Evolutionary conservation across 2,329 filamentous ascomycete species (phyloP), one percentile per base, ranked within the genome.

Genomic region (Blastomyces gilchristii): DNA sequence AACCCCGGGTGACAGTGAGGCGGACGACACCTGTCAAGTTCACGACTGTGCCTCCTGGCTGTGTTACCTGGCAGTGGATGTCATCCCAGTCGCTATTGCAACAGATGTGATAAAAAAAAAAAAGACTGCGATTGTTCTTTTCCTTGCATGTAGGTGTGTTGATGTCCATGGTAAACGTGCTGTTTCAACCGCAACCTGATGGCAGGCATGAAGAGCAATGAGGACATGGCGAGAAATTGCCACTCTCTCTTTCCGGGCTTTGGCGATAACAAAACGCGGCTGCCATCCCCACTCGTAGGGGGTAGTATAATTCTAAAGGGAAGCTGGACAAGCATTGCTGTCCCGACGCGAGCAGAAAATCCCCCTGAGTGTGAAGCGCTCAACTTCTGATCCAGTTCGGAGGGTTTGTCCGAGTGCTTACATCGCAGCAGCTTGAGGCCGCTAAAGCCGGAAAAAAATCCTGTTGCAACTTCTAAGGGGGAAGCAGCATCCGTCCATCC

Each of bases 21-120:
- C 28, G n/a, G 31, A 41, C 31, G 54, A 57, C 54, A 57, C 14
- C 54, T 57, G 54, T 57, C 54, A 57, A 25, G 34, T 14, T 57
- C 34, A 25, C 11, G 8, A 11, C 34, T 16, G 18, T 25, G 31
- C 28, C 12, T 18, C 28, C 43, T 22, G 37, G 54, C 54, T 41
- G 54, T 57, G 28, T 14, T 37, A 57, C 54, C 34, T 18, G 16
- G 7, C 3, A 34, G 50, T 22, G 11, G n/a, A 37, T 57, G 54
- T 57, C 54, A 39, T 37, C 3, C 25, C 54, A 41, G 14, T 37
- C n/a, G 34, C 31, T 6, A 39, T 56, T 14, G 14, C 7, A n/a
- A 41, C n/a, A 25, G 25, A 6, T 28, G 16, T 14, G 25, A n/a
- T 34, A 34, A 34, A 34, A 34, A 34, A 34, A 34, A 5, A 53